phyloP scores from a whole-genome alignment of 306 rosid genomes.

The Spatholobus suberectus region DNA sequence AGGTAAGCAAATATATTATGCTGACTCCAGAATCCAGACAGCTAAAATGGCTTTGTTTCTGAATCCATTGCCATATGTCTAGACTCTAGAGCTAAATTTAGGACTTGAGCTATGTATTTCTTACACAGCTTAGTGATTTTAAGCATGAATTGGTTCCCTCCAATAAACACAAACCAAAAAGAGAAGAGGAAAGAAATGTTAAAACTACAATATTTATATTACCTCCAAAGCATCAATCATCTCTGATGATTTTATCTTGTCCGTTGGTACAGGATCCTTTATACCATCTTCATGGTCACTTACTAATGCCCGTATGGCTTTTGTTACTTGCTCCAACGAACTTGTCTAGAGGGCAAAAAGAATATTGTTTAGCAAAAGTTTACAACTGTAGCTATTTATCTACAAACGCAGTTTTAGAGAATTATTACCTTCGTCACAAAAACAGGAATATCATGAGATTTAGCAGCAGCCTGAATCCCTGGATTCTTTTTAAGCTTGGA shows the following conservation, averaged over 20 bases:
- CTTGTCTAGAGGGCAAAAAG: conserved; percentile 60
- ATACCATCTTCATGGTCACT: conserved; percentile 75
- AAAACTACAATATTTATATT: conserved; percentile 44
- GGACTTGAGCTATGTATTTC: conserved; percentile 29
- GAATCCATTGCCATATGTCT: conserved; percentile 26
- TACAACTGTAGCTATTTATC: conserved; percentile 7
- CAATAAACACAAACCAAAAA: neutral
- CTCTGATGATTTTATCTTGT: conserved; percentile 63
- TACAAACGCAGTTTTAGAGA: conserved; percentile 16
- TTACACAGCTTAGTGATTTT: conserved; percentile 1
- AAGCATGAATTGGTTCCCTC: neutral
- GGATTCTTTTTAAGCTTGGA: conserved; percentile 91
- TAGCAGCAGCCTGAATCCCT: conserved; percentile 90
- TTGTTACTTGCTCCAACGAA: conserved; percentile 80
- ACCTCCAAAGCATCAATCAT: conserved; percentile 92
- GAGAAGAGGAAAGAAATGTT: conserved; percentile 16
- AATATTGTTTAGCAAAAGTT: conserved; percentile 35
- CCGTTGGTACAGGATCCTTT: conserved; percentile 61
- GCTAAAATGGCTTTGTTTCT: conserved; percentile 9
- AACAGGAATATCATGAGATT: conserved; percentile 76
- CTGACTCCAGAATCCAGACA: neutral
- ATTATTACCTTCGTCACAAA: conserved; percentile 77
- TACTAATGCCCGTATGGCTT: conserved; percentile 70
- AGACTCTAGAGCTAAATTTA: conserved; percentile 16
- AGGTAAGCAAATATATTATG: neutral